Base-by-base conservation (phyloP, 1,284 basidiomycete genomes). In the Pterulicium gracile region DNA sequence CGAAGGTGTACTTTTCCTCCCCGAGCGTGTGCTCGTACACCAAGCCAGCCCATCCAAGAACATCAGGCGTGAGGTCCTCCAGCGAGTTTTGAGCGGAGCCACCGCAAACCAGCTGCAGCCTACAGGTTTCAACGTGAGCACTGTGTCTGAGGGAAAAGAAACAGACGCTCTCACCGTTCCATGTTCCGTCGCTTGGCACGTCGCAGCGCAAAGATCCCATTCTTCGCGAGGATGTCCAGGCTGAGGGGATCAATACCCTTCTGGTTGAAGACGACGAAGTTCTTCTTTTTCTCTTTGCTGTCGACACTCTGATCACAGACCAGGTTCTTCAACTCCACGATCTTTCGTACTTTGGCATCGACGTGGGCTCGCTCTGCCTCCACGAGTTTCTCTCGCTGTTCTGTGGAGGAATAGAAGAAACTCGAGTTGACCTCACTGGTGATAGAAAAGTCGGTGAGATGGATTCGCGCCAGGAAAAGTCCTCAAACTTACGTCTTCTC, bases 11-110 rank as follows among this genome's bases (percentile, higher is more conserved):
- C 64, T 98, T 99, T 62, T 99, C 96, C 67, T 99, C 96, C 54
- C 96, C 95, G 20, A 99, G 78, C 5, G 95, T 98, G 66, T 98
- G 94, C 67, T 99, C 96, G 68, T 99, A 99, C 21, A 99, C 93
- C 47, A 98, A 79, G 3, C 96, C 96, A 34, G 96, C 96, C 81
- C 90, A 97, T 35, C 96, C 96, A 36, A 99, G 79, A 34, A 93
- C 75, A 47, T 90, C 87, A 5, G 94, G 92, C 12, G 79, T 81
- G 39, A 99, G 75, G 63, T 98, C 96, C 56, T 98, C 96, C 14
- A 98, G 92, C 50, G 94, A 97, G 70, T 99, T 98, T 64, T 98
- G 94, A 1, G 96, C 93, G 51, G 83, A 72, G 59, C 96, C 96
- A 50, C 96, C 96, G 63, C 92, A 95, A 51, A 93, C 81, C 47